Evolutionary conservation across 345 rosid genomes (phyloP).

Genomic region (Pugionium cornutum): DNA sequence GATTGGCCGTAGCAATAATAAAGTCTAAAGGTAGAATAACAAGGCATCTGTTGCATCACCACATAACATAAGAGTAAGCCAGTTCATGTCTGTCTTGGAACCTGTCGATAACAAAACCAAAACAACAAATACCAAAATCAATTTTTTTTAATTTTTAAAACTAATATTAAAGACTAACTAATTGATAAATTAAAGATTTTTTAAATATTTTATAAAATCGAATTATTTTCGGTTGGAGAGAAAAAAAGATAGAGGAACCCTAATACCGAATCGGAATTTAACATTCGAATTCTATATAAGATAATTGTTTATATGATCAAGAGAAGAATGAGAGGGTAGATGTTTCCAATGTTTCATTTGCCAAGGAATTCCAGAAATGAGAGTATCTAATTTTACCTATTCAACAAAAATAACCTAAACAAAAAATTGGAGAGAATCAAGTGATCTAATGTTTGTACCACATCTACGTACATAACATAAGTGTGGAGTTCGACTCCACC

Average conservation of each 20-base stretch:
- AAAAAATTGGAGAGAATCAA: too few relatives aligned
- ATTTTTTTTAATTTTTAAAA: too few relatives aligned
- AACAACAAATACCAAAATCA: slow-evolving; percentile 1
- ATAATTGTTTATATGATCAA: slow-evolving; percentile 8
- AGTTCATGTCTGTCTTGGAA: slow-evolving; percentile 69
- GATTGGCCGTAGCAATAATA: slow-evolving; percentile 31
- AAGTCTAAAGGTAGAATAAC: slow-evolving; percentile 31
- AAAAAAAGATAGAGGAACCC: slow-evolving; percentile 39
- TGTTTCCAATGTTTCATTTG: slow-evolving; percentile 13
- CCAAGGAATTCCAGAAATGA: slow-evolving; percentile 4
- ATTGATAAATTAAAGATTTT: slow-evolving; percentile 26
- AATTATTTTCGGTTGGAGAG: slow-evolving; percentile 12
- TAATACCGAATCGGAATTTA: slow-evolving; percentile 28
- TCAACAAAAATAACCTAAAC: not conserved
- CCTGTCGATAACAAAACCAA: slow-evolving; percentile 50
- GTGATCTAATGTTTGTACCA: too few relatives aligned
- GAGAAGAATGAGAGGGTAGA: slow-evolving; percentile 6
- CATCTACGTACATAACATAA: rapidly evolving
- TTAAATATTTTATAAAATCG: slow-evolving; percentile 32
- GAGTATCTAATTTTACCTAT: not conserved
- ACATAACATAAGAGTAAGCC: slow-evolving; percentile 37
- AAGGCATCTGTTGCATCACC: slow-evolving; percentile 38
- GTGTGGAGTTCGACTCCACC: too few relatives aligned
- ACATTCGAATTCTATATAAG: not conserved
- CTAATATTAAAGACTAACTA: not conserved